phyloP scores from a whole-genome alignment of 2,329 filamentous ascomycete species.

The Diaporthe ampelina region DNA sequence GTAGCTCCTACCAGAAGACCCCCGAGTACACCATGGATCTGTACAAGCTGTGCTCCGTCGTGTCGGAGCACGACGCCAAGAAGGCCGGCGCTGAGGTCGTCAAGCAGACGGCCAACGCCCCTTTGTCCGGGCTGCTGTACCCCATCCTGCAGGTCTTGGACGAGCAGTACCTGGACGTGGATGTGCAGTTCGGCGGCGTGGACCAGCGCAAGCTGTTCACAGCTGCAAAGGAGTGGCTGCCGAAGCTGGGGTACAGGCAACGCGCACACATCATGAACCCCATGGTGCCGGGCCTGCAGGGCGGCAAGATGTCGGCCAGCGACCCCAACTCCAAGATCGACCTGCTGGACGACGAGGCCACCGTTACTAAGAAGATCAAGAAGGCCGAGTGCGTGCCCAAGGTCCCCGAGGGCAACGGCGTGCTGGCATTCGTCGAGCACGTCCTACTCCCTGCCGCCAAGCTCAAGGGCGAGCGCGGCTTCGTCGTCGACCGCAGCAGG shows the following conservation, averaged over 20 bases:
- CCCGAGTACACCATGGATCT: slow-evolving; percentile 89
- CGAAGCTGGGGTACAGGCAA: slow-evolving; percentile 86
- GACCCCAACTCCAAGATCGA: slow-evolving; percentile 84
- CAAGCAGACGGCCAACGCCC: slow-evolving; percentile 87
- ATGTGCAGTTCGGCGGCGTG: slow-evolving; percentile 87
- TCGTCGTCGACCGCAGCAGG: slow-evolving; percentile 75
- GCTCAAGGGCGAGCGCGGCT: slow-evolving; percentile 73
- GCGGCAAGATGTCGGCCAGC: slow-evolving; percentile 89
- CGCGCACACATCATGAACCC: slow-evolving; percentile 72
- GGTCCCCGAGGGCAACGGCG: slow-evolving; percentile 85
- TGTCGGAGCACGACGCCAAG: slow-evolving; percentile 85
- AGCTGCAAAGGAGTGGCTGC: slow-evolving; percentile 86
- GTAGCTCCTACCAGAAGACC: slow-evolving; percentile 84
- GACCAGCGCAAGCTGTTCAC: slow-evolving; percentile 94
- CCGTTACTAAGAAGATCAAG: slow-evolving; percentile 84
- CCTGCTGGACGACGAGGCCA: slow-evolving; percentile 83
- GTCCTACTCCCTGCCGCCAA: slow-evolving; percentile 84
- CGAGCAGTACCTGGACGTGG: slow-evolving; percentile 88
- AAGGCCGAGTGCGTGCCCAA: slow-evolving; percentile 86
- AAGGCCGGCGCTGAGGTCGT: slow-evolving; percentile 95
- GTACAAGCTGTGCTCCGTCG: slow-evolving; percentile 79
- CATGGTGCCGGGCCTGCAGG: slow-evolving; percentile 87
- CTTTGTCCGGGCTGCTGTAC: slow-evolving; percentile 82
- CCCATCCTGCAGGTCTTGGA: slow-evolving; percentile 92
- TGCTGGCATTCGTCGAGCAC: slow-evolving; percentile 88